A percentile compares a stretch with the other conserved stretches of the same genome.
Evolutionary conservation across 805 yeast genomes (phyloP).

Genomic region (Spencermartinsiella europaea): DNA sequence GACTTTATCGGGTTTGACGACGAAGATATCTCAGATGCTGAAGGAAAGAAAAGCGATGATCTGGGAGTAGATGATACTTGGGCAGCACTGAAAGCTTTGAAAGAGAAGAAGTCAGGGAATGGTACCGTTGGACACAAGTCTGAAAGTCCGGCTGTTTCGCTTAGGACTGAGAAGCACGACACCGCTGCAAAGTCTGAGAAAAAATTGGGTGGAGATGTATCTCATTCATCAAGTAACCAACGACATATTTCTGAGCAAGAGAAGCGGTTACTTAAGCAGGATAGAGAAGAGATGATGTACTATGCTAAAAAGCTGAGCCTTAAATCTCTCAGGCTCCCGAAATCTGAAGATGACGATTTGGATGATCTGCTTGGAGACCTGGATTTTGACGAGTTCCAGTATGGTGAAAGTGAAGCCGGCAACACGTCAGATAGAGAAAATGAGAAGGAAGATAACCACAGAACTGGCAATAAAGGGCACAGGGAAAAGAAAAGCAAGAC

Average conservation of each 20-base stretch:
- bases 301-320: constrained; percentile 79
- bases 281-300: constrained; percentile 73
- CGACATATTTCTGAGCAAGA: constrained; percentile 38
- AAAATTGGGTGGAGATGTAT: not conserved
- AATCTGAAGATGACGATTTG: constrained; percentile 65
- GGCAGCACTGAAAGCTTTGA: constrained; percentile 40
- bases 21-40: constrained; percentile 26
- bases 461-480: too few species aligned
- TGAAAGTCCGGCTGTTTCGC: constrained; percentile 30
- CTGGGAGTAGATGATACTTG: constrained; percentile 35
- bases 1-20: constrained; percentile 4
- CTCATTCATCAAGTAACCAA: constrained; percentile 1
- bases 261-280: constrained; percentile 46
- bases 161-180: constrained; percentile 22
- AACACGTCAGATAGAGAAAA: too few species aligned
- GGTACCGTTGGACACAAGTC: constrained; percentile 35
- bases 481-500: not conserved
- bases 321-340: constrained; percentile 43
- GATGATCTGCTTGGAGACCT: constrained; percentile 67
- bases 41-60: constrained; percentile 7
- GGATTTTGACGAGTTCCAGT: constrained; percentile 24
- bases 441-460: too few species aligned
- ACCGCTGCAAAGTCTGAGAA: constrained; percentile 13
- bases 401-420: constrained; percentile 13
- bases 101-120: constrained; percentile 30